These are phyloP conservation scores for Stephanodiscus minutulus DNA, from an alignment of 108 stramenopile species.

Conservation along the genomic window DNA sequence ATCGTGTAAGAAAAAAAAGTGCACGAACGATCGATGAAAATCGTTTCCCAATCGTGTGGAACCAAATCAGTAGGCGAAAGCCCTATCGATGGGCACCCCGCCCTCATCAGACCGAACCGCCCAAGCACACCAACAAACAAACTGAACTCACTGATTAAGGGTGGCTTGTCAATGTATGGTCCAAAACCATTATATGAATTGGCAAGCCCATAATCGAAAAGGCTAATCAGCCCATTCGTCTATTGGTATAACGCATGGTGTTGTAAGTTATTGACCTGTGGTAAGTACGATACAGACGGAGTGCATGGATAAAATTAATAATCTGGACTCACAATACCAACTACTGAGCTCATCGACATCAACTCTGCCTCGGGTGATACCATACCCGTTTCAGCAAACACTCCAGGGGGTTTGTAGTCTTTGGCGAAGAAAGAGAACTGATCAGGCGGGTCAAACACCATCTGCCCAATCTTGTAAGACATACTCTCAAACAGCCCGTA, in stretches of 20 bases:
- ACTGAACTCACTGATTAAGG: not conserved
- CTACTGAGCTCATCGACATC: conserved; percentile 35
- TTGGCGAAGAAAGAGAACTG: conserved; percentile 48
- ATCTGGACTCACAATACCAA: conserved; percentile 19
- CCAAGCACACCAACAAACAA: too few relatives aligned
- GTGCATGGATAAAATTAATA: not conserved
- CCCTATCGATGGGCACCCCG: too few relatives aligned
- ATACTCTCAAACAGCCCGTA: conserved; percentile 32
- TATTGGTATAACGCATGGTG: not conserved
- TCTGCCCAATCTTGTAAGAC: conserved; percentile 45
- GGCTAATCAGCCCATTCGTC: conserved; percentile 46
- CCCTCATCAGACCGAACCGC: too few relatives aligned
- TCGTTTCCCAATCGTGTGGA: too few relatives aligned
- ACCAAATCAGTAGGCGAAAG: too few relatives aligned
- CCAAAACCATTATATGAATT: conserved; percentile 37
- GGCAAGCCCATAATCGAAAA: conserved; percentile 41
- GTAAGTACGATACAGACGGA: not conserved
- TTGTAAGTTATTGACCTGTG: not conserved
- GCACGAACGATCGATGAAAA: not conserved
- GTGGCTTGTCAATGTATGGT: conserved; percentile 10
- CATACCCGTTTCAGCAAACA: conserved; percentile 29
- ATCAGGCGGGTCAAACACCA: conserved; percentile 49
- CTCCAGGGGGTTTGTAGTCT: conserved; percentile 47
- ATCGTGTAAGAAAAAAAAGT: too few relatives aligned
- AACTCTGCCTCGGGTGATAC: conserved; percentile 48